These are phyloP conservation scores for Coniochaeta hoffmannii DNA, from an alignment of 2,329 filamentous ascomycete species.

Conservation along the genomic window DNA sequence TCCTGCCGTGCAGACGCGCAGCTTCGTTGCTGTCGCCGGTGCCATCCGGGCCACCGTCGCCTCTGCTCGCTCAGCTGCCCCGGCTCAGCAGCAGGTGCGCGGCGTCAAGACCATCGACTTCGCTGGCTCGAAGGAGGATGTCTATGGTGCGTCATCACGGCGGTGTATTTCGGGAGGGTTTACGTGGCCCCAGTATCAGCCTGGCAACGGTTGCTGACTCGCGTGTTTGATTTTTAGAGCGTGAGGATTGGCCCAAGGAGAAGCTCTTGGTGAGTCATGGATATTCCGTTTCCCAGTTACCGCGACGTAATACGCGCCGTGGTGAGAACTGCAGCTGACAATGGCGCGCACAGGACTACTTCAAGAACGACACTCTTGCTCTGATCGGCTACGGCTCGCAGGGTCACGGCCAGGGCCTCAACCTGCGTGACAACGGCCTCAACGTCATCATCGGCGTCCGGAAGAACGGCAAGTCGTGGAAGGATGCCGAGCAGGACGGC, in stretches of 20 bases:
- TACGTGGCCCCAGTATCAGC: background rate
- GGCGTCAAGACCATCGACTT: slow-evolving; percentile 99
- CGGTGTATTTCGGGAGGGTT: background rate
- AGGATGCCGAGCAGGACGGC: slow-evolving; percentile 93
- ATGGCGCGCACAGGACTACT: slow-evolving; percentile 66
- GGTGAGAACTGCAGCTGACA: slow-evolving; percentile 1
- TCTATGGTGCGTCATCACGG: slow-evolving; percentile 66
- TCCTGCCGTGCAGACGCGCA: slow-evolving; percentile 54
- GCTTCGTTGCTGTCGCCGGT: slow-evolving; percentile 53
- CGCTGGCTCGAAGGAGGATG: slow-evolving; percentile 87
- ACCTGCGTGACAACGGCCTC: slow-evolving; percentile 98
- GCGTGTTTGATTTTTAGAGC: slow-evolving; percentile 52
- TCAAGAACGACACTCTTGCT: slow-evolving; percentile 99
- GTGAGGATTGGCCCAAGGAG: slow-evolving; percentile 96
- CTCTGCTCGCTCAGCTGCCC: slow-evolving; percentile 35
- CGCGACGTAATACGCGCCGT: background rate
- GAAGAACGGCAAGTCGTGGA: slow-evolving; percentile 97
- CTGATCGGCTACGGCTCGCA: slow-evolving; percentile 98
- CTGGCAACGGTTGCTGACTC: background rate
- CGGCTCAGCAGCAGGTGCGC: slow-evolving; percentile 58
- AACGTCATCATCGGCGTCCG: slow-evolving; percentile 99
- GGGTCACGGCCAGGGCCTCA: slow-evolving; percentile 98
- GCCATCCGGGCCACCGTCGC: slow-evolving; percentile 46
- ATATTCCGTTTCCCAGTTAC: slow-evolving; percentile 5
- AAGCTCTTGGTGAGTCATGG: slow-evolving; percentile 80